A percentile compares a stretch with the other conserved stretches of the same genome.
Evolutionary conservation across 2,329 filamentous ascomycete genomes (phyloP).

Genomic region (Cryoendolithus antarcticus): DNA sequence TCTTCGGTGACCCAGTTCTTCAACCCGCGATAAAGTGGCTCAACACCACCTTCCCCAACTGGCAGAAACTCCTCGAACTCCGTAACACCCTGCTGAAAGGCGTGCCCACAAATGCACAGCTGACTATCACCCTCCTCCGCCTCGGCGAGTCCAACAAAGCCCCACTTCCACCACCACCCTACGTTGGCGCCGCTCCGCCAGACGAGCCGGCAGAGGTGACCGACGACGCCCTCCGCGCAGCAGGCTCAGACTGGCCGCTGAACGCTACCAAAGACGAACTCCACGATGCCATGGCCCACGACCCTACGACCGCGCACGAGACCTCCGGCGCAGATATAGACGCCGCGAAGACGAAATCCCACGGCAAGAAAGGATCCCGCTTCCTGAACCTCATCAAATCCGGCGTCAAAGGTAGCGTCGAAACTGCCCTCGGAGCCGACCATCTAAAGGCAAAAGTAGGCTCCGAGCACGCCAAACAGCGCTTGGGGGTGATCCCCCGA

Average conservation of each 20-base stretch:
- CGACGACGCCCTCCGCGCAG: slow-evolving; percentile 38
- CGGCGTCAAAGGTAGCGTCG: slow-evolving; percentile 57
- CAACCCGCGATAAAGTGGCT: slow-evolving; percentile 45
- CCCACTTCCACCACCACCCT: slow-evolving; percentile 54
- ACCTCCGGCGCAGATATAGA: slow-evolving; percentile 43
- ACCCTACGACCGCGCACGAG: slow-evolving; percentile 33
- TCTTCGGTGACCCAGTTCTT: slow-evolving; percentile 71
- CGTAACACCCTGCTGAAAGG: slow-evolving; percentile 68
- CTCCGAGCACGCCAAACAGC: slow-evolving; percentile 52
- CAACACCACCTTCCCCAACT: slow-evolving; percentile 53
- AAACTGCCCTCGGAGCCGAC: slow-evolving; percentile 60
- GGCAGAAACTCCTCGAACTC: slow-evolving; percentile 62
- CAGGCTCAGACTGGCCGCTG: slow-evolving; percentile 43
- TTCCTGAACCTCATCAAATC: slow-evolving; percentile 57
- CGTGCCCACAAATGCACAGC: slow-evolving; percentile 75
- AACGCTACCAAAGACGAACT: slow-evolving; percentile 55
- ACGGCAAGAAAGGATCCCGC: slow-evolving; percentile 36
- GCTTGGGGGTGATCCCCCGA: slow-evolving; percentile 55
- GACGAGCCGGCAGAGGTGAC: slow-evolving; percentile 39
- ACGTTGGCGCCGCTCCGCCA: slow-evolving; percentile 32
- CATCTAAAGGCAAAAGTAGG: slow-evolving; percentile 53
- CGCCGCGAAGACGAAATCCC: slow-evolving; percentile 34
- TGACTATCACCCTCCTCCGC: slow-evolving; percentile 67
- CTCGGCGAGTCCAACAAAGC: slow-evolving; percentile 72
- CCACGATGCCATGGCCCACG: slow-evolving; percentile 42